These are phyloP conservation scores for Hypomyces rosellus DNA, from an alignment of 2,329 filamentous ascomycete species.

Conservation along the genomic window DNA sequence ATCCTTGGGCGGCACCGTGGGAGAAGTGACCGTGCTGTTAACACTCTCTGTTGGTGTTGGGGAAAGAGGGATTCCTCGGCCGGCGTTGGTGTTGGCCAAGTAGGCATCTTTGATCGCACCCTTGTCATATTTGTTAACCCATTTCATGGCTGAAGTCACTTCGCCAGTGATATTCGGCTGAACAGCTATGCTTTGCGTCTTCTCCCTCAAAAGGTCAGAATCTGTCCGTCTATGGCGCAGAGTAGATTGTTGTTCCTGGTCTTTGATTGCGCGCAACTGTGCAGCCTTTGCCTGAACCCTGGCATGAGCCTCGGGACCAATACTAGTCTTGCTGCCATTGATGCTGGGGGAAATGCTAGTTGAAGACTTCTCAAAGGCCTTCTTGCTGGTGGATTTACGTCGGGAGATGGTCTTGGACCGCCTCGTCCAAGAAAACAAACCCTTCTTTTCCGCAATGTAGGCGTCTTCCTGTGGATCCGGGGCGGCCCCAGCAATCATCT, in stretches of 20 bases:
- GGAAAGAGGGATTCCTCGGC: slow-evolving; percentile 49
- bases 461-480: slow-evolving; percentile 77
- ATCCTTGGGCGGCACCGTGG: slow-evolving; percentile 39
- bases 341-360: slow-evolving; percentile 36
- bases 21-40: slow-evolving; percentile 23
- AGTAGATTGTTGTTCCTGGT: slow-evolving; percentile 44
- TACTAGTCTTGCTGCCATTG: slow-evolving; percentile 69
- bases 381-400: slow-evolving; percentile 64
- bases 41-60: slow-evolving; percentile 9
- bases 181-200: slow-evolving; percentile 86
- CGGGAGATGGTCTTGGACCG: slow-evolving; percentile 58
- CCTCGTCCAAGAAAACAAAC: slow-evolving; percentile 81
- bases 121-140: slow-evolving; percentile 93
- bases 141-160: slow-evolving; percentile 90
- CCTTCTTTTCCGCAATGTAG: slow-evolving; percentile 93
- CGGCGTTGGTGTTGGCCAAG: slow-evolving; percentile 64
- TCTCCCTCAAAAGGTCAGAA: slow-evolving; percentile 52
- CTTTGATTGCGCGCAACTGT: slow-evolving; percentile 67
- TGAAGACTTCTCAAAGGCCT: slow-evolving; percentile 41
- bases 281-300: slow-evolving; percentile 88
- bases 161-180: slow-evolving; percentile 80
- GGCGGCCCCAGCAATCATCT: slow-evolving; percentile 89
- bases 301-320: slow-evolving; percentile 86
- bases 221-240: slow-evolving; percentile 50
- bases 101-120: slow-evolving; percentile 81